Evolutionary conservation across 108 stramenopile genomes (phyloP), one percentile per base, ranked within the genome.

Genomic region (Pseudonitzschia delicatissima): DNA sequence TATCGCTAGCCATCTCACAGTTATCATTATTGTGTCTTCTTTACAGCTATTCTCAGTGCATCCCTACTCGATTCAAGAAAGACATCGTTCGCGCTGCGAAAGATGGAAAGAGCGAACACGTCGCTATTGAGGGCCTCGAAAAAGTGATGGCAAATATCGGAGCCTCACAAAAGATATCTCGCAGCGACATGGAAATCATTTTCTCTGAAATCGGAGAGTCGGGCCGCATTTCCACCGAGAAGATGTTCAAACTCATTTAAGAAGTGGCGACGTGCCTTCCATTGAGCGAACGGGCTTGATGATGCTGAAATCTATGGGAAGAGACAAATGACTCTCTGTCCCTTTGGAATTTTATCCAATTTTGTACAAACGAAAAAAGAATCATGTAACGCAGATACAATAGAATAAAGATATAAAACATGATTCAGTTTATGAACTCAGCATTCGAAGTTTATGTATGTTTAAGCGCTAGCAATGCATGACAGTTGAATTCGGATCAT

Each of bases 51-150:
- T 40, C 77, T 12, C 78, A 82, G 64, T 66, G 69, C 28, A 51
- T 77, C 23, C 84, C 84, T 34, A 70, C 63, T 34, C 75, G 84
- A 27, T 85, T 85, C 69, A 79, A 73, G 27, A 82, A 85, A 68
- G 84, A 85, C 33, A 57, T 85, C 13, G 62, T 85, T 40, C 48
- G 62, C 4, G 84, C 81, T 13, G 84, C 84, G 8, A 57, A 40
- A 8, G 42, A 40, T 12, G 34, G 29, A 5, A 49, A 69, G 7
- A 63, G 57, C 15, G 73, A 65, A 11, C 35, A 57, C 1, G 66
- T 84, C 60, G 66, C 62, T 37, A 47, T 64, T n/a, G 63, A 74
- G 23, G 80, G 70, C 23, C 58, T 85, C 7, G 61, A 80, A 47
- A 64, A 61, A 27, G 84, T 85, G 12, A 45, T 85, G 31, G 61